Conservation (phyloP, 1,284 basidiomycete species). For the Kalmanozyma brasiliensis region DNA sequence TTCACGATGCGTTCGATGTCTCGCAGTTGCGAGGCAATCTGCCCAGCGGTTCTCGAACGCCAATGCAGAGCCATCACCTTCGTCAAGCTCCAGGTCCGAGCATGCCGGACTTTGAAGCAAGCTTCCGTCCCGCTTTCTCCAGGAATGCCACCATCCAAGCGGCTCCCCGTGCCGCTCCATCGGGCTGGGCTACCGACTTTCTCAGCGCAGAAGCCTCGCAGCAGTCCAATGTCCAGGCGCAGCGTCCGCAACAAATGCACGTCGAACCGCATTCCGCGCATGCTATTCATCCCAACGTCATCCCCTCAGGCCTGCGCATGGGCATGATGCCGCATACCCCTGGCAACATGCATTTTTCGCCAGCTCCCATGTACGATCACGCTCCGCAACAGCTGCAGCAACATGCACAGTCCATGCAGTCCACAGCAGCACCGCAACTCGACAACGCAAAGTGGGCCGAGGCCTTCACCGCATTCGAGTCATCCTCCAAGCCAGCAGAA, state of each 20-base stretch:
- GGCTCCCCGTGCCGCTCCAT: constrained; percentile 16
- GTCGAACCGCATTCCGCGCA: constrained; percentile 15
- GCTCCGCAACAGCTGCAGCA: constrained; percentile 11
- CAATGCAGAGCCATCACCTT: constrained; percentile 17
- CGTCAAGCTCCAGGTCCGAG: constrained; percentile 15
- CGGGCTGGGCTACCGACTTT: constrained; percentile 57
- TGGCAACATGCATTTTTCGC: constrained; percentile 17
- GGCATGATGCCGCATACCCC: constrained; percentile 23
- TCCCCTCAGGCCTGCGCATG: constrained; percentile 32
- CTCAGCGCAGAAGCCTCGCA: constrained; percentile 30
- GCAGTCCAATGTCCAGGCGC: constrained; percentile 10
- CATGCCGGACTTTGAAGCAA: constrained; percentile 42
- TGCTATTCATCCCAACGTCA: constrained; percentile 30
- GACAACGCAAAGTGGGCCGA: constrained; percentile 59
- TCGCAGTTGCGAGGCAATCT: constrained; percentile 52
- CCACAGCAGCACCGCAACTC: constrained; percentile 21
- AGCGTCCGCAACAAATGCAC: constrained; percentile 24
- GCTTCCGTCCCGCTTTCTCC: constrained; percentile 40
- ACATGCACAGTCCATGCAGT: constrained; percentile 8
- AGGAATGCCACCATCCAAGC: constrained; percentile 7
- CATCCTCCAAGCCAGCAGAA: constrained; percentile 21
- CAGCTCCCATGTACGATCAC: constrained; percentile 25
- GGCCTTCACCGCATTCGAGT: constrained; percentile 58
- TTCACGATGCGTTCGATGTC: constrained; percentile 51
- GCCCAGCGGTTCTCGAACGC: constrained; percentile 31